phyloP scores from a whole-genome alignment of 257 asterid species.

The Solanum sejunctum region DNA sequence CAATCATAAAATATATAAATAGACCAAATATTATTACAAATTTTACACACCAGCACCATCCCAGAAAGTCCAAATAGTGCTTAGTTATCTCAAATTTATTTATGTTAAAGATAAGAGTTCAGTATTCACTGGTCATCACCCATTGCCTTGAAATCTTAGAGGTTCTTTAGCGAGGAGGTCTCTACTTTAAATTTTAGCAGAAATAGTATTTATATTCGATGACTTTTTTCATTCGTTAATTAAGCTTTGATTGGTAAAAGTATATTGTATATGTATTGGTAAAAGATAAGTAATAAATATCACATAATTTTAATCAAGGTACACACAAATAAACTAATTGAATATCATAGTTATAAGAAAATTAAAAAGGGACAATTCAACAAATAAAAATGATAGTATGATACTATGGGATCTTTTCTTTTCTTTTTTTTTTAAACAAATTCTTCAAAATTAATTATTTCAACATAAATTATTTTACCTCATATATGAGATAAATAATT shows the following conservation, averaged over 20 bases:
- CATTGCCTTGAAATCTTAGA: neutral
- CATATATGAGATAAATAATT: too few relatives aligned
- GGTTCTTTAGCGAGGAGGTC: neutral
- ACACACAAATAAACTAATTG: too few relatives aligned
- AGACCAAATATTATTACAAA: neutral
- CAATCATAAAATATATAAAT: neutral
- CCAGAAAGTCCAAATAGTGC: neutral
- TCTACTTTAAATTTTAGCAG: accelerated
- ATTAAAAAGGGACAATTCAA: neutral
- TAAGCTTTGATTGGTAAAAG: neutral
- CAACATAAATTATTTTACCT: too few relatives aligned
- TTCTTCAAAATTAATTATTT: too few relatives aligned
- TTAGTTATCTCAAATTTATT: neutral
- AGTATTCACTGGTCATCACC: too few relatives aligned
- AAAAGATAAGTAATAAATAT: neutral
- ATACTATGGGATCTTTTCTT: too few relatives aligned
- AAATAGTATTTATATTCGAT: neutral
- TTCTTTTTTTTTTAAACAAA: too few relatives aligned
- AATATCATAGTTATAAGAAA: too few relatives aligned
- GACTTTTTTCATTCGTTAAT: neutral
- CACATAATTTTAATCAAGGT: neutral
- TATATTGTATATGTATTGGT: neutral
- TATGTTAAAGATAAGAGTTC: neutral
- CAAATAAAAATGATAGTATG: neutral
- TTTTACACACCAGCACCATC: neutral